Percentiles rank a stretch among this genome's conserved stretches.
Conservation (phyloP, 148 eudicot genomes). For the Silene latifolia region DNA sequence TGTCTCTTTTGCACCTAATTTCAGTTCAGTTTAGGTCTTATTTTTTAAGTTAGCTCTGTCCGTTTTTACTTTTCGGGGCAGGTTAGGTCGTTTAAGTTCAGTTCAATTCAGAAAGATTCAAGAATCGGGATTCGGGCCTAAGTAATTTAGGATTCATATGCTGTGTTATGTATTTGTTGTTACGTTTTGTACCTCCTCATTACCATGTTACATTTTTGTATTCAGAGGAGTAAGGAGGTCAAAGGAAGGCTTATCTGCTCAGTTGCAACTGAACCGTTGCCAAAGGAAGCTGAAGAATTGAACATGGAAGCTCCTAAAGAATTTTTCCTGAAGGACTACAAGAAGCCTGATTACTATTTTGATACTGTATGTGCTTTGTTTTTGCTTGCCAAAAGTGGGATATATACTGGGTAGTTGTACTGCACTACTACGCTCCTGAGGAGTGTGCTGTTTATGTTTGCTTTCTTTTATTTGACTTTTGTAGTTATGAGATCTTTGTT, state of each 20-base stretch:
- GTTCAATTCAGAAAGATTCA: no score
- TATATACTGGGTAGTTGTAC: background rate
- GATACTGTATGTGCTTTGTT: conserved; percentile 37
- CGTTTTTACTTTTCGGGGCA: no score
- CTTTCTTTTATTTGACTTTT: conserved; percentile 12
- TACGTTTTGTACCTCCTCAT: background rate
- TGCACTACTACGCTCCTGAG: background rate
- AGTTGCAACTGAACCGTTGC: conserved; percentile 62
- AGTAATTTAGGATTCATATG: background rate
- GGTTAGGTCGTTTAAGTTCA: no score
- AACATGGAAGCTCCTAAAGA: conserved; percentile 89
- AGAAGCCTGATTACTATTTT: conserved; percentile 89
- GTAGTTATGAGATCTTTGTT: background rate
- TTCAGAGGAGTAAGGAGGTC: conserved; percentile 44
- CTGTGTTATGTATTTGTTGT: background rate
- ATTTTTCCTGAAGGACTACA: conserved; percentile 89
- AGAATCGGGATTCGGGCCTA: no score
- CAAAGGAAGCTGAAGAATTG: conserved; percentile 59
- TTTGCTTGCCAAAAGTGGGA: background rate
- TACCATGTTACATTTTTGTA: background rate
- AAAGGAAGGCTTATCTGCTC: conserved; percentile 67
- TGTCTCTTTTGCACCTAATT: no score
- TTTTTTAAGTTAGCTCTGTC: no score
- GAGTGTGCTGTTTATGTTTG: background rate
- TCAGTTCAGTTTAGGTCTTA: no score